Evolutionary conservation across 2,329 filamentous ascomycete species (phyloP).

Genomic region (Myotisia sp.): DNA sequence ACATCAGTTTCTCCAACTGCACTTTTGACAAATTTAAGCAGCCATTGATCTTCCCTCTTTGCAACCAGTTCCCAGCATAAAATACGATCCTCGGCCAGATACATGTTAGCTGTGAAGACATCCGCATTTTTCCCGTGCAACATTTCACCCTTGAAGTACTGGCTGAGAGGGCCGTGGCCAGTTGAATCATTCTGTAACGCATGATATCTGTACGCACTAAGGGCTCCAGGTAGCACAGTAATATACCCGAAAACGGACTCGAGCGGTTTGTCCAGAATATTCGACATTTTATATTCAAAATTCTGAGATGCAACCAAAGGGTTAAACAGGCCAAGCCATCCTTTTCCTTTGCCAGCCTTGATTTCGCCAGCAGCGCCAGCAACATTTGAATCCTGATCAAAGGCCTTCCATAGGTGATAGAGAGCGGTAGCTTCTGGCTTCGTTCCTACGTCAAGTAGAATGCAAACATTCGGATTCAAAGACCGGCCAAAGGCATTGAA

Average conservation of each 20-base stretch:
- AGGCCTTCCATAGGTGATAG: slow-evolving; percentile 98
- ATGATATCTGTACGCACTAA: slow-evolving; percentile 91
- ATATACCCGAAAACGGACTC: slow-evolving; percentile 98
- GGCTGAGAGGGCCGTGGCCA: slow-evolving; percentile 84
- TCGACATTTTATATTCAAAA: slow-evolving; percentile 99
- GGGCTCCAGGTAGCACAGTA: slow-evolving; percentile 83
- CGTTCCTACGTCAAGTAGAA: slow-evolving; percentile 90
- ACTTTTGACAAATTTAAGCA: slow-evolving; percentile 92
- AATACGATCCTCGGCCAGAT: slow-evolving; percentile 95
- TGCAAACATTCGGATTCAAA: slow-evolving; percentile 90
- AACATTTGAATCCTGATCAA: slow-evolving; percentile 94
- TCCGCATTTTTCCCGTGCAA: slow-evolving; percentile 91
- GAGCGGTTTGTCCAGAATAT: slow-evolving; percentile 92
- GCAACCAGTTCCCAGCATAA: slow-evolving; percentile 96
- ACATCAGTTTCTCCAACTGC: slow-evolving; percentile 97
- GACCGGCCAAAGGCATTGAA: slow-evolving; percentile 95
- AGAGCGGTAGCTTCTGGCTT: slow-evolving; percentile 76
- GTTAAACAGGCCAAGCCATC: slow-evolving; percentile 71
- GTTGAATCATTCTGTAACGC: slow-evolving; percentile 93
- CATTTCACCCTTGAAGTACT: slow-evolving; percentile 99
- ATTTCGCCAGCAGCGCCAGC: slow-evolving; percentile 96
- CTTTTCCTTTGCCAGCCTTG: slow-evolving; percentile 85
- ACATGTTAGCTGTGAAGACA: slow-evolving; percentile 98
- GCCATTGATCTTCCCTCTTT: slow-evolving; percentile 88
- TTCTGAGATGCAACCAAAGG: slow-evolving; percentile 94